phyloP scores from a whole-genome alignment of 805 yeast genomes.

The Saitoella complicata region DNA sequence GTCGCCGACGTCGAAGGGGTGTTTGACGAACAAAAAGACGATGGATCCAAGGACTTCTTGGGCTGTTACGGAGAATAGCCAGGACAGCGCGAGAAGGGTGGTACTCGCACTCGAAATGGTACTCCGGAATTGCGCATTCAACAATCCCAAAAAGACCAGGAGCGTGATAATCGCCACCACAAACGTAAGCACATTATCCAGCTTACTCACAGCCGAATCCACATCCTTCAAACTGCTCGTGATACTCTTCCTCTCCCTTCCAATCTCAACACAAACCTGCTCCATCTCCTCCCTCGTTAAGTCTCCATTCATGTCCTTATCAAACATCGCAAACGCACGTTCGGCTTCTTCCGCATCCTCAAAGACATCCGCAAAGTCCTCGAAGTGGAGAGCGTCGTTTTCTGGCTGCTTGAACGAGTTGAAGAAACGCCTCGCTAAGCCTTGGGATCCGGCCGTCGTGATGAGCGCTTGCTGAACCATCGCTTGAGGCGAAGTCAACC shows the following conservation, averaged over 20 bases:
- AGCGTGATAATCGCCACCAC: constrained; percentile 20
- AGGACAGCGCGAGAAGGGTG: constrained; percentile 24
- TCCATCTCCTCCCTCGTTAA: constrained; percentile 25
- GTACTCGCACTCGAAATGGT: constrained; percentile 28
- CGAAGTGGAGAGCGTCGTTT: constrained; percentile 15
- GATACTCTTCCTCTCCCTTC: constrained; percentile 22
- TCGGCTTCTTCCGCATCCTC: constrained; percentile 12
- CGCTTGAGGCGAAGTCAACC: too few relatives aligned
- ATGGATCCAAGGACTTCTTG: constrained; percentile 26
- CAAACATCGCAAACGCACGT: constrained; percentile 1
- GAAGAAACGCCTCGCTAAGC: constrained; percentile 1
- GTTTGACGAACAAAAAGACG: constrained; percentile 27
- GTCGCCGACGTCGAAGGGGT: constrained; percentile 28
- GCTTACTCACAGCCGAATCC: constrained; percentile 25
- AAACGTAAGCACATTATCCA: constrained; percentile 22
- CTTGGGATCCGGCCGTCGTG: constrained; percentile 1
- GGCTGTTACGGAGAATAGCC: constrained; percentile 23
- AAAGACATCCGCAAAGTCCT: constrained; percentile 26
- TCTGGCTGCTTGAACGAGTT: constrained; percentile 20
- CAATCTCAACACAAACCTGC: constrained; percentile 19
- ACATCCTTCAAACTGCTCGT: constrained; percentile 24
- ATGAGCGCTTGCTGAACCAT: constrained; percentile 1
- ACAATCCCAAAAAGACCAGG: constrained; percentile 25
- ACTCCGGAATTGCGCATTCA: constrained; percentile 25
- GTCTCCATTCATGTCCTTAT: constrained; percentile 24